These are phyloP conservation scores for Apocynum venetum DNA, from an alignment of 257 asterid species.

Conservation along the genomic window DNA sequence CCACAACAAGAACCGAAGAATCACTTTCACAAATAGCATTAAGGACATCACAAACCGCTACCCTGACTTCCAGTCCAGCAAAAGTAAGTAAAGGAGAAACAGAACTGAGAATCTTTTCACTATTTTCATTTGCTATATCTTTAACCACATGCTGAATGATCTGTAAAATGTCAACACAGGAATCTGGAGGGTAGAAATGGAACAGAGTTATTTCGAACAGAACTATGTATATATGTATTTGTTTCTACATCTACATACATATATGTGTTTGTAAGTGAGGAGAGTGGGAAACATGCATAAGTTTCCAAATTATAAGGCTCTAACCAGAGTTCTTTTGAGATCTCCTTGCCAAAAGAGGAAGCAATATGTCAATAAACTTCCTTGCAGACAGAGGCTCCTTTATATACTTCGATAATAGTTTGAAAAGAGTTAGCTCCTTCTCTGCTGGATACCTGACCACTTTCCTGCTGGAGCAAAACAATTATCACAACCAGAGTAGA, in stretches of 20 bases:
- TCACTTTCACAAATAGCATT: slow-evolving; percentile 66
- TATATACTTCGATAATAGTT: slow-evolving; percentile 57
- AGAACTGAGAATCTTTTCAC: slow-evolving; percentile 49
- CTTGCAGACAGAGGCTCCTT: slow-evolving; percentile 61
- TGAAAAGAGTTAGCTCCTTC: slow-evolving; percentile 63
- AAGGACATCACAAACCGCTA: slow-evolving; percentile 72
- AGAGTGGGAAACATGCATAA: background rate
- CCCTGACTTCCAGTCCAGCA: slow-evolving; percentile 52
- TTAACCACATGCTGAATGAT: slow-evolving; percentile 50
- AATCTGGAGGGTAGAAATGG: slow-evolving; percentile 42
- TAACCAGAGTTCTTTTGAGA: slow-evolving; percentile 53
- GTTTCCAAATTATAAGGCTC: slow-evolving; percentile 11
- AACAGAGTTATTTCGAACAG: background rate
- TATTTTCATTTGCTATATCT: slow-evolving; percentile 46
- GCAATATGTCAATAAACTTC: slow-evolving; percentile 68
- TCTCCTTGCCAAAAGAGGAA: slow-evolving; percentile 64
- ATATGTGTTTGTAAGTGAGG: background rate
- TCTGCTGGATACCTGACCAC: slow-evolving; percentile 51
- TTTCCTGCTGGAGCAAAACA: slow-evolving; percentile 39
- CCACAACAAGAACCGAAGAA: slow-evolving; percentile 57
- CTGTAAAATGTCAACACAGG: slow-evolving; percentile 45
- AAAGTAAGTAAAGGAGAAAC: slow-evolving; percentile 67
- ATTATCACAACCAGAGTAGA: slow-evolving; percentile 6
- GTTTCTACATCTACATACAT: background rate
- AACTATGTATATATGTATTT: background rate